These are phyloP conservation scores for Talaromyces funiculosus DNA, from an alignment of 2,329 filamentous ascomycete genomes.

Conservation along the genomic window DNA sequence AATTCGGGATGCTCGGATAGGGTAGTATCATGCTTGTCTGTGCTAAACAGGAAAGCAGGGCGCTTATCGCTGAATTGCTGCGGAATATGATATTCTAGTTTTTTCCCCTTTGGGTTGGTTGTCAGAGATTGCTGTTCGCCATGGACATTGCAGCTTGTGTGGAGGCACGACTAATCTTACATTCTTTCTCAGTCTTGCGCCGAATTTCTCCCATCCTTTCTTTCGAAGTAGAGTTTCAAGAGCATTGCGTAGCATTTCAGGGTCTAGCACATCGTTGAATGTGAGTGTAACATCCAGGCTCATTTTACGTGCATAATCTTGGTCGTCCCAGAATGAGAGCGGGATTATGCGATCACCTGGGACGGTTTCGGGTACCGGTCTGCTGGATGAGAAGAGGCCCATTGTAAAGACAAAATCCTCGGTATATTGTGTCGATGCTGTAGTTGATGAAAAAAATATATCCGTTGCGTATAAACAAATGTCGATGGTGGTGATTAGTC, in stretches of 20 bases:
- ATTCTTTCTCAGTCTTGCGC: conserved; percentile 40
- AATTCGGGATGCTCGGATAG: conserved; percentile 42
- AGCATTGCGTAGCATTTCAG: conserved; percentile 31
- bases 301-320: background rate
- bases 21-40: conserved; percentile 29
- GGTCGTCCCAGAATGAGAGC: conserved; percentile 7
- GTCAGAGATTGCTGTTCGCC: background rate
- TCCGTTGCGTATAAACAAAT: background rate
- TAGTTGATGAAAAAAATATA: background rate
- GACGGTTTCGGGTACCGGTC: background rate
- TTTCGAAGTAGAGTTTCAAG: conserved; percentile 37
- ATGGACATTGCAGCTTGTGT: background rate
- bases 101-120: conserved; percentile 13
- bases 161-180: conserved; percentile 22
- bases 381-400: conserved; percentile 7
- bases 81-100: conserved; percentile 42
- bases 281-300: conserved; percentile 26
- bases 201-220: conserved; percentile 45
- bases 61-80: conserved; percentile 29
- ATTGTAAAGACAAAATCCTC: background rate
- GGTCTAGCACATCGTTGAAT: conserved; percentile 46
- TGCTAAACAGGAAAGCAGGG: conserved; percentile 41
- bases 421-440: background rate
- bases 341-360: conserved; percentile 11
- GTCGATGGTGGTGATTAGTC: background rate